Conservation (phyloP, 2,329 filamentous ascomycete genomes). For the Trichoderma atroviride region DNA sequence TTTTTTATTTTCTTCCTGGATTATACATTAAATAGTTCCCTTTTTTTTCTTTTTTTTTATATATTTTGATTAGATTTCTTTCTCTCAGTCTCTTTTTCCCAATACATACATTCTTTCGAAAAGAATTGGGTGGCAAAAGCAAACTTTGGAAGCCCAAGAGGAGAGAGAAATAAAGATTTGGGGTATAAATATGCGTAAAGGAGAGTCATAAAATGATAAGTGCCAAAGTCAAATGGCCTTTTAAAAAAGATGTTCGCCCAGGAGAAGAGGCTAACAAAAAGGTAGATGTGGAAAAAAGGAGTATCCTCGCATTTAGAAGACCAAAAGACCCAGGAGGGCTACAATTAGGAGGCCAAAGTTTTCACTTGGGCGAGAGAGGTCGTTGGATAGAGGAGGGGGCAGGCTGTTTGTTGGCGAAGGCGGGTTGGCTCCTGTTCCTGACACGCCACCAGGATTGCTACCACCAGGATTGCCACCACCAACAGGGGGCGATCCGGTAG, state of each 20-base stretch:
- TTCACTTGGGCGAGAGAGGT: conserved; percentile 2
- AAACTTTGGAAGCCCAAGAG: background rate
- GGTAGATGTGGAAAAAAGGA: background rate
- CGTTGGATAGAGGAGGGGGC: background rate
- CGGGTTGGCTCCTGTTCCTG: conserved; percentile 12
- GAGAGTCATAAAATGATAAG: conserved; percentile 17
- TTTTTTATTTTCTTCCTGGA: background rate
- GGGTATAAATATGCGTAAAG: conserved; percentile 23
- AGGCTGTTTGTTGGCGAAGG: background rate
- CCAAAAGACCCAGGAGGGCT: conserved; percentile 3
- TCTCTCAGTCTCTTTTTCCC: background rate
- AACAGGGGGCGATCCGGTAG: background rate
- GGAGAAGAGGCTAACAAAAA: background rate
- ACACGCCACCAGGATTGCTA: background rate
- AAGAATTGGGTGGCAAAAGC: background rate
- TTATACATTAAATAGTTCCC: conserved; percentile 13
- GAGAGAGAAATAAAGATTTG: background rate
- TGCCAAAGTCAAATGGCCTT: background rate
- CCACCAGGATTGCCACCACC: background rate
- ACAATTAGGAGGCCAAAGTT: conserved; percentile 13
- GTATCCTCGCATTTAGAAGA: background rate
- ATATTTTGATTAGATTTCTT: background rate
- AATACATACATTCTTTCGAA: background rate
- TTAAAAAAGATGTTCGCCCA: background rate
- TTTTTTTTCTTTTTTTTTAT: background rate